phyloP scores from a whole-genome alignment of 441 rosid species.

The Geranium incanum region DNA sequence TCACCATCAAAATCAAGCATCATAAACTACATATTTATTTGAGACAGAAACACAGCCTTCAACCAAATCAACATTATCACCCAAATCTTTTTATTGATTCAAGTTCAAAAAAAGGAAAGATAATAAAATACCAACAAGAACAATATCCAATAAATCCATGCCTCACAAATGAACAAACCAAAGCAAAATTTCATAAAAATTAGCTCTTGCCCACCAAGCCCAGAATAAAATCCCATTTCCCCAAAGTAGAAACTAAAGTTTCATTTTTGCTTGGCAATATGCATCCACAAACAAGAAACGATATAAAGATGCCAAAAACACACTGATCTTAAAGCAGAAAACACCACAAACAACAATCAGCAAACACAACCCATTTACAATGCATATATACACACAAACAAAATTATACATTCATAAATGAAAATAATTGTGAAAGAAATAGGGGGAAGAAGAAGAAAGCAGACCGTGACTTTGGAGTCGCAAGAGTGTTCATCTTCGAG shows the following conservation, averaged over 20 bases:
- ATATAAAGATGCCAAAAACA: no score
- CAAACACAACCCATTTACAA: no score
- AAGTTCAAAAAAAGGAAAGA: neutral
- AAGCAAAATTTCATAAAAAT: no score
- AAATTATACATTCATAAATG: neutral
- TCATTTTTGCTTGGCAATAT: no score
- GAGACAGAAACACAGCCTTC: neutral
- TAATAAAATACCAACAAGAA: neutral
- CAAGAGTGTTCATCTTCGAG: slow-evolving; percentile 55
- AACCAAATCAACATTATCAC: neutral
- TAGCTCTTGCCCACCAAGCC: no score
- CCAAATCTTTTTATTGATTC: neutral
- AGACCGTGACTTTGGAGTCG: slow-evolving; percentile 48
- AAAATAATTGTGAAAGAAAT: neutral
- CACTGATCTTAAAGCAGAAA: no score
- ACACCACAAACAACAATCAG: no score
- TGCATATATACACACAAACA: no score
- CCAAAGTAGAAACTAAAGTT: no score
- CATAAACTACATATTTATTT: neutral
- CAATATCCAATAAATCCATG: neutral
- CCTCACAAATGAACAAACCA: no score
- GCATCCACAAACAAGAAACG: no score
- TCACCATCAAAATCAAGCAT: neutral
- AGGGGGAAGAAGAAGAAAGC: slow-evolving; percentile 13
- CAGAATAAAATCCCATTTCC: no score